Base-by-base conservation (phyloP, 2,329 filamentous ascomycete genomes). In the Neonectria sp. region DNA sequence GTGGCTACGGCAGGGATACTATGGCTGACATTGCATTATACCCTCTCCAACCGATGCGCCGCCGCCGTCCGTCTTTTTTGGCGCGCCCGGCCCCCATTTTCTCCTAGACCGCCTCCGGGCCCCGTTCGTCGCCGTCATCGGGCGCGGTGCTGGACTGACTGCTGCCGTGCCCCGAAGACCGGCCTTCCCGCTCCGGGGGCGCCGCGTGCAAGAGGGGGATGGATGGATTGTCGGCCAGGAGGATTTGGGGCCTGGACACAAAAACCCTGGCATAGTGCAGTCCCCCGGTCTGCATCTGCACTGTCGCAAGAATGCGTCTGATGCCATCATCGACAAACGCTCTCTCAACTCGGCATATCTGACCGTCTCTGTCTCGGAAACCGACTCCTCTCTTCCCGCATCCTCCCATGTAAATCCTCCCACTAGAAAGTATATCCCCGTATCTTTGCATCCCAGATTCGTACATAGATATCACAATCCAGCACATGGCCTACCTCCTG, bases 131-230 rank as follows among this genome's bases (percentile, higher is more conserved):
- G 56, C 49, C 40, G 35, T 48, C 51, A 53, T 53, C 31, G 51
- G 51, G 29, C 35, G 29, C 58, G 45, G 46, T 4, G 21, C 29
- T 35, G n/a, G 21, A 53, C n/a, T 21, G 35, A 62, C 63, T 52
- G 51, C 63, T 66, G 58, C 63, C 63, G 63, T 27, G 51, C 27
- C 25, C 63, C 63, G 63, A 53, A 25, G 15, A 55, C 58, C 63
- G 58, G 63, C 35, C 35, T 15, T 40, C 9, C 63, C 58, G 58
- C 48, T 53, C 57, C 63, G 58, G 58, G 58, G 27, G 43, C 31
- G 25, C 25, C 27, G 25, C 12, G 15, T 61, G 11, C 6, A 12
- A 43, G 17, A 45, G n/a, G n/a, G 24, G 31, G 35, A 46, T 17
- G 15, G 11, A 13, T 17, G 17, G 4, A 35, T 33, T 4, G 35